Evolutionary conservation across 2,329 filamentous ascomycete genomes (phyloP).

Genomic region (Xylariaceae sp.): DNA sequence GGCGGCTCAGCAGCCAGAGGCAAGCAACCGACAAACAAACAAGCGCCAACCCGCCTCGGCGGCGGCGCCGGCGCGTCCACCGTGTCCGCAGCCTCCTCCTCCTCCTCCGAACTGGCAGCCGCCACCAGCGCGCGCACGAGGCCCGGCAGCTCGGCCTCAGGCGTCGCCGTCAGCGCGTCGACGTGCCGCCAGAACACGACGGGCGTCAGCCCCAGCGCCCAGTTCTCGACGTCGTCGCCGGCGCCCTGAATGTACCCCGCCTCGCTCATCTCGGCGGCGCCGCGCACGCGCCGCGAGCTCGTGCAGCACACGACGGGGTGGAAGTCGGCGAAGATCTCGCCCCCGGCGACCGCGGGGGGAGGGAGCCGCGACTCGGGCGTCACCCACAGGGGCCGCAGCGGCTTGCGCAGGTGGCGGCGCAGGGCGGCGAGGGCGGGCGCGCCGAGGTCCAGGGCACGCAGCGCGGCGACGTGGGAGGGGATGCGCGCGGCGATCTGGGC

Average conservation of each 20-base stretch:
- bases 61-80: conserved; percentile 2
- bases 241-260: conserved; percentile 90
- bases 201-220: conserved; percentile 81
- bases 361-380: conserved; percentile 66
- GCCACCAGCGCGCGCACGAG: conserved; percentile 52
- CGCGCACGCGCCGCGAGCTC: conserved; percentile 71
- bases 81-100: neutral
- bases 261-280: conserved; percentile 68
- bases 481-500: conserved; percentile 72
- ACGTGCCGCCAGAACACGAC: conserved; percentile 76
- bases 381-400: conserved; percentile 78
- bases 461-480: conserved; percentile 55
- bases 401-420: conserved; percentile 63
- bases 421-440: conserved; percentile 47
- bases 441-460: conserved; percentile 62
- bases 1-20: conserved; percentile 14
- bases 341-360: conserved; percentile 26
- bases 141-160: conserved; percentile 65
- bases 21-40: conserved; percentile 33
- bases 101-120: neutral
- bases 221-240: conserved; percentile 92
- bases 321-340: conserved; percentile 57
- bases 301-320: conserved; percentile 83
- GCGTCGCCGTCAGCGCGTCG: conserved; percentile 59
- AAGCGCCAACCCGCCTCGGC: conserved; percentile 39